Base-by-base conservation (phyloP, 208 protist genomes). In the Acanthamoeba castellanii region DNA sequence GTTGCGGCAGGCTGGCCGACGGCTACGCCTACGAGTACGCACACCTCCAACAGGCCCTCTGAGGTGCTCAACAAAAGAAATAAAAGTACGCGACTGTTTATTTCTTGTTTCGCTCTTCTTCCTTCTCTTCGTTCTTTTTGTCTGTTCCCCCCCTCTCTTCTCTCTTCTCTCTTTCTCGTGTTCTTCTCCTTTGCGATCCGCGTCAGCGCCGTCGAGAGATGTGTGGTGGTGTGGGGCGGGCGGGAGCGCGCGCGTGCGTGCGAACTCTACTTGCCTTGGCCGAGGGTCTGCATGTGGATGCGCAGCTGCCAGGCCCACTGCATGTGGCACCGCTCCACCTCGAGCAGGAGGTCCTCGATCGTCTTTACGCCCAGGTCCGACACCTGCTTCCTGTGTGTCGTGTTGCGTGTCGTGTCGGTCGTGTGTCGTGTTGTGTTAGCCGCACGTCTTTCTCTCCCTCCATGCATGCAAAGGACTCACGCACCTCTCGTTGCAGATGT, bases 291-390 rank as follows among this genome's bases (percentile, higher is more conserved):
- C 22, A 88, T 14, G 81, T 88, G 45, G 22, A 64, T 64, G 50
- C 81, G 81, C 81, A 88, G 81, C 81, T 88, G 27, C 81, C 81
- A 88, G 30, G 81, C 81, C 81, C 81, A 88, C 50, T 88, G 81
- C 81, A 88, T 18, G 81, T 88, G 81, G 81, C 81, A 88, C 30
- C 81, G 5, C 52, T 88, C 81, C 13, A 32, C 25, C 30, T 88
- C 81, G 50, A 88, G n/a, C 20, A 88, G 45, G 50, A 88, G 81
- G 50, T 88, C 81, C 27, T 88, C 81, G 52, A 88, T 88, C 32
- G 50, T 13, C 50, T 88, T 88, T 13, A 88, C 27, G 30, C 32
- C 32, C 81, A 88, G 8, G 34, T 88, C 50, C 9, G 50, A 8
- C 14, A 64, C 81, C n/a, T 45, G 6, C 81, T 66, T 45, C 52